Evolutionary conservation across 2,329 filamentous ascomycete species (phyloP).

Genomic region (Beauveria brongniartii): DNA sequence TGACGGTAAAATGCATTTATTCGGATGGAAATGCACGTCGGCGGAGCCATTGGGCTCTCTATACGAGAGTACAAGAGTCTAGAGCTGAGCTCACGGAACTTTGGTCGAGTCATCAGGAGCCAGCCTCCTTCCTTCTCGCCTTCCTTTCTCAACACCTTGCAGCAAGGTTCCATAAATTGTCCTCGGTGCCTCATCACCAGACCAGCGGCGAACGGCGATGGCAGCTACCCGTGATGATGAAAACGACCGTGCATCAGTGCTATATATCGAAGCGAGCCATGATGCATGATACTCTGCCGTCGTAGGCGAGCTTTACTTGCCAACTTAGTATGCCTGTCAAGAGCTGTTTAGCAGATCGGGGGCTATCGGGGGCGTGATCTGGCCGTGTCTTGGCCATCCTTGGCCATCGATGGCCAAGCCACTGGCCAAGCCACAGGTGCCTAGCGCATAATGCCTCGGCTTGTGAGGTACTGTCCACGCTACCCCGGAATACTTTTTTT

Average conservation of each 20-base stretch:
- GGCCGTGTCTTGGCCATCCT: not conserved
- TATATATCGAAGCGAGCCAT: too few relatives aligned
- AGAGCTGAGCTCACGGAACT: not conserved
- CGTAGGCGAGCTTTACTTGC: too few relatives aligned
- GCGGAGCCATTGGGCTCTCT: not conserved
- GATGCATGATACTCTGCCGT: too few relatives aligned
- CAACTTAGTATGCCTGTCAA: not conserved
- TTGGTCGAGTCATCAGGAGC: not conserved
- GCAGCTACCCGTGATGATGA: too few relatives aligned
- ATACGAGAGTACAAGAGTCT: not conserved
- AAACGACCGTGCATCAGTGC: too few relatives aligned
- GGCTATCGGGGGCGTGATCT: not conserved
- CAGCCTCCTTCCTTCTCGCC: not conserved
- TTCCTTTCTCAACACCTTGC: not conserved
- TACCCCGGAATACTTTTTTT: too few relatives aligned
- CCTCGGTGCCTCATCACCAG: not conserved
- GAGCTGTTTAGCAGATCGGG: not conserved
- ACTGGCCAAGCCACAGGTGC: not conserved
- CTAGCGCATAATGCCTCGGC: not conserved
- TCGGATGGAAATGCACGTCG: not conserved
- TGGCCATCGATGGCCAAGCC: not conserved
- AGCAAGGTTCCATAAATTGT: not conserved
- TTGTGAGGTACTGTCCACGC: not conserved
- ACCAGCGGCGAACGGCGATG: not conserved
- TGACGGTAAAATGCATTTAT: not conserved